Evolutionary conservation across 2,329 filamentous ascomycete genomes (phyloP).

Genomic region (Pseudonectria buxi): DNA sequence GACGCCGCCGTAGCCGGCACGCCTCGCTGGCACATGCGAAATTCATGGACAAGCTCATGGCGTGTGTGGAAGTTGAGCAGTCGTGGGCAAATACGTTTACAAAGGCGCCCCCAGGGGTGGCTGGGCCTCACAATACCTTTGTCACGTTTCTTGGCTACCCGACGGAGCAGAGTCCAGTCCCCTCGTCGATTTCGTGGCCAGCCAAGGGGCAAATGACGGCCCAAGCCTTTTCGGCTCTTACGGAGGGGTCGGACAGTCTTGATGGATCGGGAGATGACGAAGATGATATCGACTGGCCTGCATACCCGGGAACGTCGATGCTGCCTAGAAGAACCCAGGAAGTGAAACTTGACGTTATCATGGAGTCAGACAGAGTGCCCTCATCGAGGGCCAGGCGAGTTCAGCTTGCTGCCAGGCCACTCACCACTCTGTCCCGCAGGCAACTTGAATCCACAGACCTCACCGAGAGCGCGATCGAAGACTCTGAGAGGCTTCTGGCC

Average conservation of each 20-base stretch:
- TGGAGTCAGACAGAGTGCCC: no score
- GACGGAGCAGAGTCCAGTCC: slow-evolving; percentile 1
- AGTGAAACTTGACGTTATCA: no score
- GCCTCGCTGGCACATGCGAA: slow-evolving; percentile 9
- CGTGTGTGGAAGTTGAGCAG: slow-evolving; percentile 41
- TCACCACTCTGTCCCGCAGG: slow-evolving; percentile 20
- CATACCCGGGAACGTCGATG: neutral
- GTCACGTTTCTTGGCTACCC: slow-evolving; percentile 18
- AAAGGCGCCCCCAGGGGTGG: slow-evolving; percentile 13
- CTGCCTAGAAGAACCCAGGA: no score
- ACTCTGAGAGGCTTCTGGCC: slow-evolving; percentile 38
- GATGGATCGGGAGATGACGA: slow-evolving; percentile 11
- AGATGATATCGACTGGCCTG: slow-evolving; percentile 8
- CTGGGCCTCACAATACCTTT: slow-evolving; percentile 28
- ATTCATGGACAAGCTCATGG: slow-evolving; percentile 27
- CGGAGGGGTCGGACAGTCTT: neutral
- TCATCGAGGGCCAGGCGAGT: slow-evolving; percentile 21
- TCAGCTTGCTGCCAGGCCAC: slow-evolving; percentile 20
- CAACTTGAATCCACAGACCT: slow-evolving; percentile 1
- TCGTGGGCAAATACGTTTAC: slow-evolving; percentile 26
- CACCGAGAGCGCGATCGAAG: slow-evolving; percentile 8
- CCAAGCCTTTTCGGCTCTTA: neutral
- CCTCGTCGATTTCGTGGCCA: slow-evolving; percentile 18
- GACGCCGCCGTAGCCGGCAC: slow-evolving; percentile 6
- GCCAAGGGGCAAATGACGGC: slow-evolving; percentile 18